These are phyloP conservation scores for Aspergillus puulaauensis DNA, from an alignment of 2,329 filamentous ascomycete genomes.

Conservation along the genomic window DNA sequence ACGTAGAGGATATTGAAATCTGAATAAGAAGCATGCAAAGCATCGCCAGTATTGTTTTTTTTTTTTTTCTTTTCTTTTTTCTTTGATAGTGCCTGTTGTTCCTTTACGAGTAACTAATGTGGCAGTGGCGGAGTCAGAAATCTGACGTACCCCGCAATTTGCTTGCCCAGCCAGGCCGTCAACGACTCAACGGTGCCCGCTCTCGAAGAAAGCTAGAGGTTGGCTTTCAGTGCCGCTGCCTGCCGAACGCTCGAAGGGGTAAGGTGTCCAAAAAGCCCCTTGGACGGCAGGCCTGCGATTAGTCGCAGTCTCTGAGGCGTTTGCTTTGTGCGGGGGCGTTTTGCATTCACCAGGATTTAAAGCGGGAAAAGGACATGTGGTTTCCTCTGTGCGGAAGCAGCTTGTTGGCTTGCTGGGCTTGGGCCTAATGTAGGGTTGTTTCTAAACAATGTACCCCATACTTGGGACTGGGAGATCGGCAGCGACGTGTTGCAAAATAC, in stretches of 20 bases:
- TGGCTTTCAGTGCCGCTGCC: not conserved
- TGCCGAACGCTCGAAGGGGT: not conserved
- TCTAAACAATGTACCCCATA: not conserved
- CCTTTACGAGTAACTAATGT: no score
- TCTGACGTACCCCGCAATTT: not conserved
- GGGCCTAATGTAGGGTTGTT: not conserved
- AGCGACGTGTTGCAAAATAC: not conserved
- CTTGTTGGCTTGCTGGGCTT: not conserved
- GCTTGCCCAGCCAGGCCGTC: not conserved
- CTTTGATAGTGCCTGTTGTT: no score
- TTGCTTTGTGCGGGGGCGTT: not conserved
- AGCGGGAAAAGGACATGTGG: conserved; percentile 9
- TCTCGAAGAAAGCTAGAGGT: not conserved
- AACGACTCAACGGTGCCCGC: not conserved
- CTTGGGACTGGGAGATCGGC: not conserved
- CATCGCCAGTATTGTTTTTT: no score
- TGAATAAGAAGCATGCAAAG: no score
- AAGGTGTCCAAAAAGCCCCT: not conserved
- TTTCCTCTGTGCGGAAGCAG: conserved; percentile 7
- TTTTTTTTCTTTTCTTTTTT: not conserved
- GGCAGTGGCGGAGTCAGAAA: not conserved
- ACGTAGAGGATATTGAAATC: no score
- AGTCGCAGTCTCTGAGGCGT: not conserved
- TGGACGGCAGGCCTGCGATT: not conserved
- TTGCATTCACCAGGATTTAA: not conserved